Evolutionary conservation across 768 basidiomycete species (phyloP), one percentile per base, ranked within the genome.

Genomic region (Amanita subjunquillea): DNA sequence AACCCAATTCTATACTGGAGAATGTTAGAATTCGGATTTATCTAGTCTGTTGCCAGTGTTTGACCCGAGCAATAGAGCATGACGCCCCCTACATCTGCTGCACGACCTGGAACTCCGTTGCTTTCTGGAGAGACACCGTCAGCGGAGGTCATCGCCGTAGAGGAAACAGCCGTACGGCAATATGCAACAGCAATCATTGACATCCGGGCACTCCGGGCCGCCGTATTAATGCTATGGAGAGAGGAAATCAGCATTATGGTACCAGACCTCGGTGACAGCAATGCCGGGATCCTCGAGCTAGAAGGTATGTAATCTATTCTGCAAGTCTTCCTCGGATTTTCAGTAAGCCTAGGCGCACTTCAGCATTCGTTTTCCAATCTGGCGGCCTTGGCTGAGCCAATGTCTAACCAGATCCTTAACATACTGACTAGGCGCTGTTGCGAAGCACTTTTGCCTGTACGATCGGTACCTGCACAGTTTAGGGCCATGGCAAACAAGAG

Each of bases 391-490:
- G 69, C 82, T n/a, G 71, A 77, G 12, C 71, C 79, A 2, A 66
- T 88, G 54, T 77, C 82, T 4, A 72, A 63, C 25, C 84, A 88
- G 50, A 78, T 95, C 51, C 65, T 87, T 23, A 62, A 70, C 9
- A 83, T 95, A 49, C 71, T 98, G 25, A 80, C 80, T 15, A 78
- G 79, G 55, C 81, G 91, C n/a, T 91, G 87, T 58, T 85, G 82
- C 55, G 94, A 96, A 57, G 81, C 84, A 6, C 77, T 98, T 41
- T 78, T 85, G 29, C 82, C 87, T 12, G 88, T 97, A 54, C 79
- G 89, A 45, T 86, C 88, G 0, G 88, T 97, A 61, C 91, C 91
- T 1, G 85, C 87, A 0, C 93, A 97, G 60, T 89, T 94, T 59
- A 78, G 94, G 49, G 89, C 89, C 13, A 84, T 85, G 83, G 78